These are phyloP conservation scores for Schrenkiella parvula DNA, from an alignment of 345 rosid genomes.

Conservation along the genomic window DNA sequence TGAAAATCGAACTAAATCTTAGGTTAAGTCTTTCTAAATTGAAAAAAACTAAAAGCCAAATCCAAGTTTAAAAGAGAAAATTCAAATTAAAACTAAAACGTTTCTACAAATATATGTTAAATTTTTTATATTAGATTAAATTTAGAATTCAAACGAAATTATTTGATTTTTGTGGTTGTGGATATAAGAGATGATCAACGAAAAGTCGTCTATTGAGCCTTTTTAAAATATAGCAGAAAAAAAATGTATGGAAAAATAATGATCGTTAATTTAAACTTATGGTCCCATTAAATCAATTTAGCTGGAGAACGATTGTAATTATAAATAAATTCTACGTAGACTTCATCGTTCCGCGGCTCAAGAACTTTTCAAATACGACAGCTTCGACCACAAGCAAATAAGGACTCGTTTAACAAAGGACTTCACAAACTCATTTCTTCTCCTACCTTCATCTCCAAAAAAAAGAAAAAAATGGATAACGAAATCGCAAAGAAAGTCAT, in stretches of 20 bases:
- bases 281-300: not conserved
- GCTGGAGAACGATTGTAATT: not conserved
- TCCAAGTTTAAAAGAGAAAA: not conserved
- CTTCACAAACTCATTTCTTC: not conserved
- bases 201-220: slow-evolving; percentile 7
- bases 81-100: not conserved
- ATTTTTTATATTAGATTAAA: no score
- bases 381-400: slow-evolving; percentile 22
- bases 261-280: slow-evolving; percentile 1
- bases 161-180: not conserved
- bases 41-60: not conserved
- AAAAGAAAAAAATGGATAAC: slow-evolving; percentile 8
- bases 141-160: not conserved
- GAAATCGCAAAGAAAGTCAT: slow-evolving; percentile 11
- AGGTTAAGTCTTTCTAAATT: not conserved
- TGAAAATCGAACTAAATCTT: not conserved
- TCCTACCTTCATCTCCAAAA: not conserved
- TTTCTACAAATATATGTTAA: no score
- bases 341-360: slow-evolving; percentile 9
- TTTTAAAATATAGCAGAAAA: not conserved
- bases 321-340: slow-evolving; percentile 12
- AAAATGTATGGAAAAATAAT: slow-evolving; percentile 7
- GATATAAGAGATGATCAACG: not conserved
- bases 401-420: not conserved
- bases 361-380: slow-evolving; percentile 24